Conservation (phyloP, 2,329 filamentous ascomycete species). For the Simplicillium sp. region DNA sequence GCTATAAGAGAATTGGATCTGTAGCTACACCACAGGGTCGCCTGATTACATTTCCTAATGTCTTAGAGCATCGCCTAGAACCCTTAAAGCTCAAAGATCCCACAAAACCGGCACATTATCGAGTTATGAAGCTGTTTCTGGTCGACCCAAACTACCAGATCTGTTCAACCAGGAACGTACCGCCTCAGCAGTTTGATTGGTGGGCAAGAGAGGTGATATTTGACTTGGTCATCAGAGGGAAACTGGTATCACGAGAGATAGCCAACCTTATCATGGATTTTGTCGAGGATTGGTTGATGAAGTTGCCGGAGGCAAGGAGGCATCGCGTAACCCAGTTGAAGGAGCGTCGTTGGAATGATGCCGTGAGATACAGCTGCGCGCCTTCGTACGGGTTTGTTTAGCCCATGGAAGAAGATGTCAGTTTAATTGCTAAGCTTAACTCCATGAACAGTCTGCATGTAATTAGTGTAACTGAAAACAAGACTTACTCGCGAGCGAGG, state of each 20-base stretch:
- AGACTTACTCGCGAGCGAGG: too few relatives aligned
- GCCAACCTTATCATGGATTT: too few relatives aligned
- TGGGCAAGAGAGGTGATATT: not conserved
- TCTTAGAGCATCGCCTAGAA: not conserved
- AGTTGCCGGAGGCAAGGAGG: too few relatives aligned
- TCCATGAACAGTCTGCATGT: conserved; percentile 4
- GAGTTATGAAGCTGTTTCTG: not conserved
- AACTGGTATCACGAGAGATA: too few relatives aligned
- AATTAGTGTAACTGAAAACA: conserved; percentile 6
- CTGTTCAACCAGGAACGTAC: not conserved
- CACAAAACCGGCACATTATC: not conserved
- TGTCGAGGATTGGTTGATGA: too few relatives aligned
- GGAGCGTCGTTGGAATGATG: too few relatives aligned
- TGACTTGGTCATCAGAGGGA: too few relatives aligned
- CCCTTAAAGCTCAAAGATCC: not conserved
- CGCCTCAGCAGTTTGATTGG: not conserved
- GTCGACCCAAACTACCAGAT: not conserved
- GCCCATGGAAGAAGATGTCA: too few relatives aligned
- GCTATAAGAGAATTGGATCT: not conserved
- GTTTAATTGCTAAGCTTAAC: conserved; percentile 3
- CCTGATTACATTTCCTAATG: not conserved
- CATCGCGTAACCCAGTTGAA: too few relatives aligned
- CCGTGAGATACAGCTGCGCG: too few relatives aligned
- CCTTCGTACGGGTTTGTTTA: too few relatives aligned
- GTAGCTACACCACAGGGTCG: not conserved